Base-by-base conservation (phyloP, 164 flowering plant genomes). In the Umbellularia californica region DNA sequence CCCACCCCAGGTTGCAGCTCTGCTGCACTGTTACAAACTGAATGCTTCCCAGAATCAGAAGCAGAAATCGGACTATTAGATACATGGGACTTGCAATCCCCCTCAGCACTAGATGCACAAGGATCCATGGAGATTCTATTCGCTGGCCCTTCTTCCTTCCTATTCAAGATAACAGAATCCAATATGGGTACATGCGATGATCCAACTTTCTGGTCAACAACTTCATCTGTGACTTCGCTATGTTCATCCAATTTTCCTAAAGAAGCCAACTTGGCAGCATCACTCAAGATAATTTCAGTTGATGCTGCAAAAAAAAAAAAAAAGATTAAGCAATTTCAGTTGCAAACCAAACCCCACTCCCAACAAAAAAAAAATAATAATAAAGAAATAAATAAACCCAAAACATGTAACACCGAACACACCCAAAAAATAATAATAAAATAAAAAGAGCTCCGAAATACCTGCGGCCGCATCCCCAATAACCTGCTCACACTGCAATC, bases 381-480 rank as follows among this genome's bases (percentile, higher is more conserved):
- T 30, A 30, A 30, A 30, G 3, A 30, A 30, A 30, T 30, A 30
- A 30, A 30, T 30, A 30, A 30, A 3, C 35, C 35, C 35, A 30
- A 30, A 30, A 30, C 35, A 30, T 3, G 5, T 30, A 3, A 4
- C 35, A 30, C 35, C 35, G 0, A 30, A 30, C 35, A 30, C 35
- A 30, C 35, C 35, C 35, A 0, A 30, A 30, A 30, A 30, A 4
- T 30, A 30, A 30, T 30, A 30, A 30, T 30, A 30, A 30, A 30
- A 30, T 30, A 3, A 30, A 41, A 73, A 14, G 47, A 47, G 19
- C 20, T 28, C 35, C 17, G 25, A 5, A 24, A 71, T 68, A 85
- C 85, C 88, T 78, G 80, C 1, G 0, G 35, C 50, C 70, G 75
- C 74, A 63, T 76, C 71, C 9, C 66, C 71, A 71, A 69, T 69